Base-by-base conservation (phyloP, 495 filamentous ascomycete genomes). In the Choiromyces venosus region DNA sequence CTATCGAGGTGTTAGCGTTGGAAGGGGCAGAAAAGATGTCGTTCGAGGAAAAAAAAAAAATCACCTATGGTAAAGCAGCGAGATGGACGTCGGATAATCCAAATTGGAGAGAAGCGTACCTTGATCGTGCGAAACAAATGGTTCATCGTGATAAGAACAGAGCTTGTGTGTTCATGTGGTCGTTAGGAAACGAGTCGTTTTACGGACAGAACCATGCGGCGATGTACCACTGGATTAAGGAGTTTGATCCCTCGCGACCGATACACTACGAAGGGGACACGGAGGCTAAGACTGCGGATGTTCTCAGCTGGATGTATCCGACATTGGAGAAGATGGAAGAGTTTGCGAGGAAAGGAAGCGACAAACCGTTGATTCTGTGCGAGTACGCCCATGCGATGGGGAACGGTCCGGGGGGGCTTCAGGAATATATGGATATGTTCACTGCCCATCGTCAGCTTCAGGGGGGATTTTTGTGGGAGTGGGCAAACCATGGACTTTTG, bases 361-460 rank as follows among this genome's bases (percentile, higher is more conserved):
- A 69, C 21, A 87, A 87, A 74, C 89, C 89, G 0, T 81, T 91
- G 4, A 82, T 92, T 19, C 82, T 92, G 9, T 91, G 89, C 75
- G 90, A 92, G 77, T 92, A 89, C 72, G 87, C 84, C 1, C 89
- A 91, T 74, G 88, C 90, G 0, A 91, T 92, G 90, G 90, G 90
- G 3, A 92, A 91, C 72, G 90, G 89, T 0, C 90, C 90, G 0
- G 90, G 90, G 2, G 86, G 84, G 33, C 83, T 91, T 8, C 84
- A 89, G 78, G 90, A 91, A 73, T 92, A 92, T 73, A 83, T 87
- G 52, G 83, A 89, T 25, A 83, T 84, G 1, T 92, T 91, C 76
- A 84, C 85, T 19, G 81, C 84, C 39, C 77, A 90, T 71, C 85
- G 84, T 0, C 84, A 85, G 14, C 83, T 92, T 8, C 89, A 91